Base-by-base conservation (phyloP, 768 basidiomycete genomes). In the Tulasnella sp. region DNA sequence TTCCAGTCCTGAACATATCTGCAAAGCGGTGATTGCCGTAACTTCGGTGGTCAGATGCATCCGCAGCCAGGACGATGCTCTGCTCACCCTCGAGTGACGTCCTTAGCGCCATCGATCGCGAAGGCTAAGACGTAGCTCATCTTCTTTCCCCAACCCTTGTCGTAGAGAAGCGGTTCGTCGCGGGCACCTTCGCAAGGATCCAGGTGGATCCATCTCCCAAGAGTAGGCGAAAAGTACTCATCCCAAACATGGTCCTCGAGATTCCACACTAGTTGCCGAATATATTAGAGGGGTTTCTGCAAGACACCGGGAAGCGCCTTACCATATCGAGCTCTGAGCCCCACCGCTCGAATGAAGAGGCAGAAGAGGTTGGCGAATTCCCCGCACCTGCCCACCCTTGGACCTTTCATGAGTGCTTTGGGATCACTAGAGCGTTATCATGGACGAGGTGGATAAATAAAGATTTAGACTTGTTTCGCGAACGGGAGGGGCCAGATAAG, bases 241-340 rank as follows among this genome's bases (percentile, higher is more conserved):
- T 83, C 84, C 87, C 87, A 88, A 12, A 88, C 87, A 79, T 88
- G 88, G 82, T 88, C 88, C 82, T 87, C 87, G 28, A 77, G 81
- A 78, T 84, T 84, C 84, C 84, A 85, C 50, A 85, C 83, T 73
- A 24, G 44, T 11, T 22, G 22, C 24, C 34, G 85, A 84, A 75
- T 9, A 14, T 11, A 73, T 73, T 22, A 41, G 72, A 81, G 80
- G 80, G 58, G 42, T 58, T 73, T 58, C n/a, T 0, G 60, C 20
- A 12, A 75, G 74, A n/a, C 74, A 50, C n/a, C 34, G 76, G 16
- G 28, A 34, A 75, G 80, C 83, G 41, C 74, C 84, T 83, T 82
- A 84, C 83, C 83, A 81, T 87, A 87, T 75, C 87, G 83, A 28
- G 85, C 84, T 31, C 85, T 83, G 14, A 88, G 81, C 14, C 85